A percentile compares a stretch with the other conserved stretches of the same genome.
These are phyloP conservation scores for Hypholoma sublateritium DNA, from an alignment of 768 basidiomycete species.

Conservation along the genomic window DNA sequence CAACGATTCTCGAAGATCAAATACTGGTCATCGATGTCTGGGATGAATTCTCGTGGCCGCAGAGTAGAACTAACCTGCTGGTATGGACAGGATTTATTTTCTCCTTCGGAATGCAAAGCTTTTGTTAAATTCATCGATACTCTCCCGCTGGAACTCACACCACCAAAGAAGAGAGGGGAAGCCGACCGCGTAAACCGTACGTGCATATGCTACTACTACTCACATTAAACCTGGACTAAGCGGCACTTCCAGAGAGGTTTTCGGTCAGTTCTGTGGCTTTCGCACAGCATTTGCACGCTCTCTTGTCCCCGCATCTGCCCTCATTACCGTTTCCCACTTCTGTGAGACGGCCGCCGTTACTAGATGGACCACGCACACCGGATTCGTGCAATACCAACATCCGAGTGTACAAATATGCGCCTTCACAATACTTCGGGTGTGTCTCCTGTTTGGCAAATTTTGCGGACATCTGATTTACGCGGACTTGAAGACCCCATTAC, in stretches of 20 bases:
- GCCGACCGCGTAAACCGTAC: slow-evolving; percentile 69
- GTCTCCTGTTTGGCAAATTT: slow-evolving; percentile 5
- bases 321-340: slow-evolving; percentile 46
- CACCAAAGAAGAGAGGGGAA: slow-evolving; percentile 71
- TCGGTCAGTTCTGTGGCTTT: slow-evolving; percentile 60
- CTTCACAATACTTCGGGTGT: slow-evolving; percentile 64
- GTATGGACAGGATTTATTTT: slow-evolving; percentile 54
- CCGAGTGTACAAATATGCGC: slow-evolving; percentile 66
- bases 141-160: slow-evolving; percentile 63
- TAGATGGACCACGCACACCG: slow-evolving; percentile 33
- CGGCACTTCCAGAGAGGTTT: slow-evolving; percentile 48
- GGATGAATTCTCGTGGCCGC: background rate
- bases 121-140: slow-evolving; percentile 60
- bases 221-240: background rate
- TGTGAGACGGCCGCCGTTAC: slow-evolving; percentile 29
- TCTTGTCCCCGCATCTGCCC: slow-evolving; percentile 59
- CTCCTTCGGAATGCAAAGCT: slow-evolving; percentile 58
- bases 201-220: slow-evolving; percentile 2
- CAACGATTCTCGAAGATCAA: slow-evolving; percentile 58
- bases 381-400: slow-evolving; percentile 76
- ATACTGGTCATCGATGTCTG: slow-evolving; percentile 61
- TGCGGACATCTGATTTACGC: no score
- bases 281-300: slow-evolving; percentile 48
- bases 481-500: slow-evolving; percentile 55
- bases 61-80: background rate